Evolutionary conservation across 2,329 filamentous ascomycete genomes (phyloP).

Genomic region (Nemania abortiva): DNA sequence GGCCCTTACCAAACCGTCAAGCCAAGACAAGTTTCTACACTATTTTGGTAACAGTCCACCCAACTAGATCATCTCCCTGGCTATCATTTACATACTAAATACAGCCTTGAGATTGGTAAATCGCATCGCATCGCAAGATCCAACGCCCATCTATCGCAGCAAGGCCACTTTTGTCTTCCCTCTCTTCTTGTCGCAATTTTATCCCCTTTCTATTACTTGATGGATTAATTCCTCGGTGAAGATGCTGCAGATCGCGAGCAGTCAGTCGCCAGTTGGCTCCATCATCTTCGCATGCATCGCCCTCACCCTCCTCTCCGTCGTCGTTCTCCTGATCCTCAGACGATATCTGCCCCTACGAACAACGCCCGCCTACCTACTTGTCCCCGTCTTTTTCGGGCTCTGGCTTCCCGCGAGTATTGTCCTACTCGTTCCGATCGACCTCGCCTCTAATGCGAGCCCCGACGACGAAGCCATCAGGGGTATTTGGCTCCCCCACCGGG

Average conservation of each 20-base stretch:
- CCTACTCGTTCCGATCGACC: slow-evolving; percentile 92
- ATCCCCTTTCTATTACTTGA: not conserved
- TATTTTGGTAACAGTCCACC: slow-evolving; percentile 8
- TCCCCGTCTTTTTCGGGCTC: slow-evolving; percentile 96
- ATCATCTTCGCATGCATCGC: slow-evolving; percentile 81
- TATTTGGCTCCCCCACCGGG: slow-evolving; percentile 85
- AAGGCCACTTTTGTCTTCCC: not conserved
- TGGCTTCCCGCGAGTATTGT: slow-evolving; percentile 92
- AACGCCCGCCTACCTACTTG: slow-evolving; percentile 88
- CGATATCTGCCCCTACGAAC: slow-evolving; percentile 91
- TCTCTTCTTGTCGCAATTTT: not conserved
- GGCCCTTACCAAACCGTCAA: not conserved
- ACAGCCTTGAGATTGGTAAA: slow-evolving; percentile 13
- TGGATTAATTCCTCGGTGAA: slow-evolving; percentile 36
- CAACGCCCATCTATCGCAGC: slow-evolving; percentile 4
- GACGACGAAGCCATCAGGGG: slow-evolving; percentile 79
- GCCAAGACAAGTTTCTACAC: slow-evolving; percentile 14
- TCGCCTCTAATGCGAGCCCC: slow-evolving; percentile 84
- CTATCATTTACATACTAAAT: slow-evolving; percentile 7
- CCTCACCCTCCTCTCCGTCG: slow-evolving; percentile 77
- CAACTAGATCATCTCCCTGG: not conserved
- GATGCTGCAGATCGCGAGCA: slow-evolving; percentile 64
- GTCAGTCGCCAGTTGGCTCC: slow-evolving; percentile 78
- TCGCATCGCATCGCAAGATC: slow-evolving; percentile 21
- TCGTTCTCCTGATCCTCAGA: slow-evolving; percentile 86